Conservation (phyloP, 768 basidiomycete species). For the Asterophora parasitica region DNA sequence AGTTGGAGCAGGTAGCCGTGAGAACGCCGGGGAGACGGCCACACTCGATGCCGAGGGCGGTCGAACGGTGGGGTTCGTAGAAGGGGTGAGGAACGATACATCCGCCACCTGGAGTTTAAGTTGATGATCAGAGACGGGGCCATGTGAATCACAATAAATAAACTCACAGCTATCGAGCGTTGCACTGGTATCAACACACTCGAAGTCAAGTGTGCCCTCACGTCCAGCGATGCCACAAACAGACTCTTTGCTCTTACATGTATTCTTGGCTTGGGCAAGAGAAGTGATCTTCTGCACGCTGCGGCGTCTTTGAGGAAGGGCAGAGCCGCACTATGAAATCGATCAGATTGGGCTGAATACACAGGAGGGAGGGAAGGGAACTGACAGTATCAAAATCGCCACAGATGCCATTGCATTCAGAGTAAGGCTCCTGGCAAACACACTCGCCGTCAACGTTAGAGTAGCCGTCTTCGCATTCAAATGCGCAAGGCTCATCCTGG, state of each 20-base stretch:
- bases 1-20: slow-evolving; percentile 4
- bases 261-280: slow-evolving; percentile 7
- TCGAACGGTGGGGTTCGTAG: slow-evolving; percentile 15
- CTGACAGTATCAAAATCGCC: slow-evolving; percentile 8
- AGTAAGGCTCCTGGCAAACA: slow-evolving; percentile 7
- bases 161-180: slow-evolving; percentile 14
- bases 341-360: neutral
- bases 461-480: slow-evolving; percentile 10
- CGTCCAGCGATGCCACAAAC: slow-evolving; percentile 16
- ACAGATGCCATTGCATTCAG: slow-evolving; percentile 14
- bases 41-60: slow-evolving; percentile 22
- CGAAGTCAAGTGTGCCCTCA: slow-evolving; percentile 12
- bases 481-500: slow-evolving; percentile 8
- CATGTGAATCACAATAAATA: neutral
- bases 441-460: slow-evolving; percentile 2
- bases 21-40: slow-evolving; percentile 8
- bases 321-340: slow-evolving; percentile 2
- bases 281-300: slow-evolving; percentile 2
- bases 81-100: slow-evolving; percentile 14
- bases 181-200: slow-evolving; percentile 13
- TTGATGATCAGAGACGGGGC: neutral
- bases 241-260: slow-evolving; percentile 11
- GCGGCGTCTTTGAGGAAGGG: slow-evolving; percentile 7
- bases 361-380: neutral
- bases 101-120: slow-evolving; percentile 10